Percentiles rank a stretch among this genome's conserved stretches.
These are phyloP conservation scores for Fusarium luffae DNA, from an alignment of 2,329 filamentous ascomycete genomes.

Conservation along the genomic window DNA sequence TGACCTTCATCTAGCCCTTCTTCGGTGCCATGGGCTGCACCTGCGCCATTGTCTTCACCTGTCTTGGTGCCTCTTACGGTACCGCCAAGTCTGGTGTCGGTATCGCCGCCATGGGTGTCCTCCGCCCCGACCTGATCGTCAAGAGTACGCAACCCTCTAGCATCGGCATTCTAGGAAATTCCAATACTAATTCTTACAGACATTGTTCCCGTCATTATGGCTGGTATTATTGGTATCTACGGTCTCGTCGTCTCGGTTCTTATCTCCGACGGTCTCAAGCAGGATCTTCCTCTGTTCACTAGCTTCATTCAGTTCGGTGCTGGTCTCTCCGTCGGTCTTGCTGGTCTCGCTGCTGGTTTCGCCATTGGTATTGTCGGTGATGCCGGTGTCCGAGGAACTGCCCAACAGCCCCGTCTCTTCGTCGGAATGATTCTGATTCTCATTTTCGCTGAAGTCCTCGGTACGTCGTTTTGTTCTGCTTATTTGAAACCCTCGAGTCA, in stretches of 20 bases:
- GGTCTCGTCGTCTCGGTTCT: constrained; percentile 88
- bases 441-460: constrained; percentile 99
- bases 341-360: constrained; percentile 86
- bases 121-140: constrained; percentile 97
- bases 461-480: constrained; percentile 66
- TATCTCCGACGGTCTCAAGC: constrained; percentile 81
- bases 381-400: constrained; percentile 87
- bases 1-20: constrained; percentile 73
- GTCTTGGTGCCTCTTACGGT: constrained; percentile 95
- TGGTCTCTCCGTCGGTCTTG: constrained; percentile 82
- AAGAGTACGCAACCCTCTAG: constrained; percentile 79
- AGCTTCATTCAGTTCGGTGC: constrained; percentile 89
- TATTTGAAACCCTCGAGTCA: neutral
- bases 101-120: constrained; percentile 97
- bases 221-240: constrained; percentile 99
- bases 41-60: constrained; percentile 96
- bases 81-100: constrained; percentile 99
- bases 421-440: constrained; percentile 99
- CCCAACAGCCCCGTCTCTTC: constrained; percentile 86
- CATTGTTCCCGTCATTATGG: constrained; percentile 99
- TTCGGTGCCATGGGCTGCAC: constrained; percentile 98
- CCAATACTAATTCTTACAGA: constrained; percentile 64
- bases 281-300: constrained; percentile 79
- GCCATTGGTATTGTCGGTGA: constrained; percentile 91
- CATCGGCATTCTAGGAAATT: neutral